Evolutionary conservation across 306 rosid species (phyloP).

Genomic region (Casuarina equisetifolia): DNA sequence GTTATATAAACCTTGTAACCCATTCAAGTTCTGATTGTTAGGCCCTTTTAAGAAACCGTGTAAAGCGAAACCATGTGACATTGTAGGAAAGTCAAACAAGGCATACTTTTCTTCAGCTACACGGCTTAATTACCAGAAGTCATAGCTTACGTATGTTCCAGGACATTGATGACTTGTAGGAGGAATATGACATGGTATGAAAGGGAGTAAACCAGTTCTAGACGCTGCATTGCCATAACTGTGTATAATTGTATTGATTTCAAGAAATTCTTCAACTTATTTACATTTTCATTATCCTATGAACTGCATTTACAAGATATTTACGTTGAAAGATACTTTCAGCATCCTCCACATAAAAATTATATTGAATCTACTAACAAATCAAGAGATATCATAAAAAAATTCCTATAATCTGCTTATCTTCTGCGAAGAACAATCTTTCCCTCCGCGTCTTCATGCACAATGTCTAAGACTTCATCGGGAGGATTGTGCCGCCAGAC

Average conservation of each 20-base stretch:
- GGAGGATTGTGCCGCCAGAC: conserved; percentile 62
- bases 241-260: background rate
- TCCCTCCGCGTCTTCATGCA: conserved; percentile 71
- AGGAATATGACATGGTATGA: no score
- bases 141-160: background rate
- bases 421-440: conserved; percentile 53
- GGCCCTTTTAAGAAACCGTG: background rate
- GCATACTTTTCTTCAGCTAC: background rate
- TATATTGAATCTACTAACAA: background rate
- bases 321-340: background rate
- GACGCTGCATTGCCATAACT: background rate
- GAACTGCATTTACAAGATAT: background rate
- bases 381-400: background rate
- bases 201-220: background rate
- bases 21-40: no score
- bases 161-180: background rate
- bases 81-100: background rate
- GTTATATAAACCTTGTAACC: no score
- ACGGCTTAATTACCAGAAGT: background rate
- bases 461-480: conserved; percentile 39
- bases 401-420: background rate
- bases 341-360: background rate
- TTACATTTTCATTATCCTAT: background rate
- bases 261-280: background rate
- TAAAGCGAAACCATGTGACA: background rate